phyloP scores from a whole-genome alignment of 129 eudicot species.

The Centaurea solstitialis region DNA sequence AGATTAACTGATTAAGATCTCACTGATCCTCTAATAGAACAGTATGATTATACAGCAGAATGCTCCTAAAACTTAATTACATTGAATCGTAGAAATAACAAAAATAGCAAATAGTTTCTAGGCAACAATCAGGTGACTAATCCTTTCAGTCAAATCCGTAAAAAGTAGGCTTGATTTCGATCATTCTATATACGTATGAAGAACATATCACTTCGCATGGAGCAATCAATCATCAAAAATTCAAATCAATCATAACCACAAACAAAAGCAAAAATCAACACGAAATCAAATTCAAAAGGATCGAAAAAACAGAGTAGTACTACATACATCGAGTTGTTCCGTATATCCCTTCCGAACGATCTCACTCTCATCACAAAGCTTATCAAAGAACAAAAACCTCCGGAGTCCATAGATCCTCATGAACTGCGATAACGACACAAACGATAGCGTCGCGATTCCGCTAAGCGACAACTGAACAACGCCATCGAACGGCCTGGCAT shows the following conservation, averaged over 20 bases:
- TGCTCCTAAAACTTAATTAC: slow-evolving; percentile 5
- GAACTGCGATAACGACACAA: slow-evolving; percentile 61
- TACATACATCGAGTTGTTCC: slow-evolving; percentile 63
- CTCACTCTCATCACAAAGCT: slow-evolving; percentile 78
- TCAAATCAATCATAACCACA: background rate
- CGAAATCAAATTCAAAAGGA: background rate
- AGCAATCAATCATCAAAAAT: background rate
- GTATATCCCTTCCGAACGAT: slow-evolving; percentile 68
- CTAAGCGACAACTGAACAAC: slow-evolving; percentile 79
- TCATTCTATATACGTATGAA: background rate
- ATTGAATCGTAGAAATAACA: background rate
- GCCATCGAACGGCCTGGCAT: slow-evolving; percentile 59
- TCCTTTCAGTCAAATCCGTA: background rate
- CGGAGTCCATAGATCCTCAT: slow-evolving; percentile 60
- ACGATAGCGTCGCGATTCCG: slow-evolving; percentile 68
- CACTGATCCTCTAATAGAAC: background rate
- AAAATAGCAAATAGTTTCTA: background rate
- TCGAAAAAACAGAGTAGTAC: background rate
- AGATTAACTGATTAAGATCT: background rate
- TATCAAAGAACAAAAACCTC: slow-evolving; percentile 83
- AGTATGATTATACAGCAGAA: background rate
- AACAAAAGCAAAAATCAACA: background rate
- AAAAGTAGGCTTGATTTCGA: background rate
- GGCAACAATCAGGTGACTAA: background rate
- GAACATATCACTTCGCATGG: background rate